Evolutionary conservation across 2,329 filamentous ascomycete species (phyloP), one percentile per base, ranked within the genome.

Genomic region (Colletotrichum sp.): DNA sequence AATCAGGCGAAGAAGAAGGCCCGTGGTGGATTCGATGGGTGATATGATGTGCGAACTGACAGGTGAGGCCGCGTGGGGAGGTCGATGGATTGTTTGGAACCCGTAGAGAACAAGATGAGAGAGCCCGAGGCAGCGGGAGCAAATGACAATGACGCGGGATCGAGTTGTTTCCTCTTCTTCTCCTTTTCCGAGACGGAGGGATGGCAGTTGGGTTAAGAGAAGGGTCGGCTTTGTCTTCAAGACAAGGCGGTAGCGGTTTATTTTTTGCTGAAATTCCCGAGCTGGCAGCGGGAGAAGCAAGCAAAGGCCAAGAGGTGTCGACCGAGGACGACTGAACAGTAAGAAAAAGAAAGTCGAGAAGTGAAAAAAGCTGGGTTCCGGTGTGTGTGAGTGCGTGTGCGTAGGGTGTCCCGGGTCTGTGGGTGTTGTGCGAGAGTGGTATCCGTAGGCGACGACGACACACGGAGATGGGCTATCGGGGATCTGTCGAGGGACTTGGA

Each of bases 1-100:
- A 79, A 79, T 79, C 76, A 79, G 70, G 78, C 74, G 59, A 65
- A 76, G 71, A 72, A 69, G 64, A 65, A 60, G 71, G 71, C 55
- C 60, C 64, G 59, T 30, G 55, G 64, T 55, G 63, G 30, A 36
- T 63, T 78, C 57, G 15, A 64, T 62, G 26, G 57, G 34, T 32
- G 36, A 76, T 69, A 49, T 76, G 76, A 73, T 76, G 68, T 76
- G 73, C 76, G 52, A 77, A 76, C 76, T 77, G 72, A 75, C 69
- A 72, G 73, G 68, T 72, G 44, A 63, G 30, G 64, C 64, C 39
- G 69, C 44, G 74, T 75, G 71, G 75, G 66, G 65, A 69, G 49
- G 39, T 76, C 32, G 59, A 76, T 30, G 32, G 64, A 39, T 76
- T 67, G 67, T 63, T 39, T 57, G 67, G 28, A 68, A 34, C 24